Evolutionary conservation across 768 basidiomycete genomes (phyloP).

Genomic region (Xerocomus brunneocitrinus): DNA sequence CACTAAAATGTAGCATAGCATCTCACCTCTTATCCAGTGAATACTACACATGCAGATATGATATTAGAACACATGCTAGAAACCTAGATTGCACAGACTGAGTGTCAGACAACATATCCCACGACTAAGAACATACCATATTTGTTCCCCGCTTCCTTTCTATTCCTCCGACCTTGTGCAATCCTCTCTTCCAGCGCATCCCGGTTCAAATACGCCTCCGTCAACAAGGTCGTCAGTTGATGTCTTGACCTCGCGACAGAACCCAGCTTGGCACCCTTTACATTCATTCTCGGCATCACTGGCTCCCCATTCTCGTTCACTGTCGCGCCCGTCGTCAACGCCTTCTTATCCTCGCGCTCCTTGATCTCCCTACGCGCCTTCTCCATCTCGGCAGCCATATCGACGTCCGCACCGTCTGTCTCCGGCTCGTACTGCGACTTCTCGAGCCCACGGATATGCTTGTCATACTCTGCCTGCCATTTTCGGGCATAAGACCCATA

Average conservation of each 20-base stretch:
- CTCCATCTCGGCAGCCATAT: slow-evolving; percentile 75
- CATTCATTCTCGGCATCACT: slow-evolving; percentile 75
- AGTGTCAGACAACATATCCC: background rate
- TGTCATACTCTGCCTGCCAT: slow-evolving; percentile 72
- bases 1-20: slow-evolving; percentile 21
- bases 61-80: slow-evolving; percentile 10
- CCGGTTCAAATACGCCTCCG: slow-evolving; percentile 79
- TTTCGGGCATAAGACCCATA: slow-evolving; percentile 64
- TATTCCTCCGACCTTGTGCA: slow-evolving; percentile 75
- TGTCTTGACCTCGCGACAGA: slow-evolving; percentile 68
- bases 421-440: slow-evolving; percentile 56
- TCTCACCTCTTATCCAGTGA: slow-evolving; percentile 10
- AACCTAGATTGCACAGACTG: slow-evolving; percentile 13
- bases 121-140: slow-evolving; percentile 55
- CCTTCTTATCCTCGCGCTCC: slow-evolving; percentile 73
- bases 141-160: slow-evolving; percentile 90
- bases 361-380: slow-evolving; percentile 68
- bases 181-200: slow-evolving; percentile 80
- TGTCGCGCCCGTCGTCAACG: slow-evolving; percentile 56
- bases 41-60: slow-evolving; percentile 16
- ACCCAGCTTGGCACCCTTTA: slow-evolving; percentile 71
- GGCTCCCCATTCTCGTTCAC: slow-evolving; percentile 37
- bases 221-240: slow-evolving; percentile 75
- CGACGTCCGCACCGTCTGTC: slow-evolving; percentile 46
- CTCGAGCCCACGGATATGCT: slow-evolving; percentile 67